Percentiles rank a stretch among this genome's conserved stretches.
Conservation (phyloP, 352 stramenopile species). For the Pythium volutum region DNA sequence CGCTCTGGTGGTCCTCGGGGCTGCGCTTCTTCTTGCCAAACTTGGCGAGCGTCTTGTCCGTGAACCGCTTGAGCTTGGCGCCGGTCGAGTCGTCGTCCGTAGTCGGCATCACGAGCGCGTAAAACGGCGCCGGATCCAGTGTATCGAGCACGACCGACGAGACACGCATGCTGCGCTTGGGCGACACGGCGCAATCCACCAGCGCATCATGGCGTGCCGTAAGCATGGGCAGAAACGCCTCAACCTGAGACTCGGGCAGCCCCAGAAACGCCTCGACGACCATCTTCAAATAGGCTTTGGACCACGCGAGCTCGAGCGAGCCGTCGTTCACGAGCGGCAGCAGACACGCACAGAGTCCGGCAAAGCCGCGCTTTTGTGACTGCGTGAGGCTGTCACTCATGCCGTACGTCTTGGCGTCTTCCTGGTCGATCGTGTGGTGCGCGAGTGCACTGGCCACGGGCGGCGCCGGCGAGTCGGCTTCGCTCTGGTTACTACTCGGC, state of each 20-base stretch:
- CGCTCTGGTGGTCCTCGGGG: slow-evolving; percentile 24
- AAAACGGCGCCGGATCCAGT: slow-evolving; percentile 61
- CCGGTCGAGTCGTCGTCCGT: background rate
- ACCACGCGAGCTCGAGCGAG: slow-evolving; percentile 54
- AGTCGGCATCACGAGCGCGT: slow-evolving; percentile 45
- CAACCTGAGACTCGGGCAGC: slow-evolving; percentile 47
- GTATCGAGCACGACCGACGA: slow-evolving; percentile 16
- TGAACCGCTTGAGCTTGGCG: slow-evolving; percentile 20
- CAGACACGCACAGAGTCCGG: slow-evolving; percentile 63
- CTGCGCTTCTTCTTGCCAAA: slow-evolving; percentile 34
- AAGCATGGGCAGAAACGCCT: slow-evolving; percentile 75
- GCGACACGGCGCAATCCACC: slow-evolving; percentile 17
- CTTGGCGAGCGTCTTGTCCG: slow-evolving; percentile 20
- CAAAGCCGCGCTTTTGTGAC: slow-evolving; percentile 65
- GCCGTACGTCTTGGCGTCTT: slow-evolving; percentile 14
- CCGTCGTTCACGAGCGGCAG: slow-evolving; percentile 65
- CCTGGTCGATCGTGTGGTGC: slow-evolving; percentile 18
- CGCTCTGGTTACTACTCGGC: slow-evolving; percentile 5
- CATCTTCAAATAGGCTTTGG: slow-evolving; percentile 57
- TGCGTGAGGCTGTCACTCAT: slow-evolving; percentile 41
- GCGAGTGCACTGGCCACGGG: background rate
- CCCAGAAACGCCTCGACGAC: slow-evolving; percentile 59
- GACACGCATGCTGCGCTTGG: background rate
- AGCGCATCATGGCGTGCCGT: slow-evolving; percentile 31
- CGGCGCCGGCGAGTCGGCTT: slow-evolving; percentile 4